Conservation (phyloP, 805 yeast species). For the Pichia heedii region DNA sequence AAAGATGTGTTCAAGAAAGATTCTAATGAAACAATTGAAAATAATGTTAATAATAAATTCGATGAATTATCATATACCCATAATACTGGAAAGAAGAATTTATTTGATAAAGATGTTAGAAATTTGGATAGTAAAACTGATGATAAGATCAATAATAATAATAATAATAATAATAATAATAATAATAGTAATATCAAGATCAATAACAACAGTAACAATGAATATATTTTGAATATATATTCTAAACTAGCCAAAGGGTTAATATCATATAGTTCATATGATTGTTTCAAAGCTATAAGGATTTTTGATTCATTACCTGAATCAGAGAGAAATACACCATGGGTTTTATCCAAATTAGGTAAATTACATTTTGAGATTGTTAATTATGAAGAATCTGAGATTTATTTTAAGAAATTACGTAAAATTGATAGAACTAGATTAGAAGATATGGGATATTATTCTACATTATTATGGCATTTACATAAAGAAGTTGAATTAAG, state of each 20-base stretch:
- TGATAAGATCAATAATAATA: not conserved
- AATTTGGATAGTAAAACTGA: slow-evolving; percentile 7
- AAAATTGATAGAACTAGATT: slow-evolving; percentile 66
- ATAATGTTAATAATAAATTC: slow-evolving; percentile 1
- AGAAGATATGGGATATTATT: slow-evolving; percentile 84
- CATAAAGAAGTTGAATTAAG: slow-evolving; percentile 73
- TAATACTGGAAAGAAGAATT: not conserved
- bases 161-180: not conserved
- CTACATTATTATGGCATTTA: slow-evolving; percentile 89
- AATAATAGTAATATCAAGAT: slow-evolving; percentile 1
- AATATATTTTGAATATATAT: slow-evolving; percentile 39
- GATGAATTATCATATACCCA: not conserved
- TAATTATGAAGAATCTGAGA: slow-evolving; percentile 69
- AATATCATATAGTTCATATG: slow-evolving; percentile 54
- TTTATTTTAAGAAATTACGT: slow-evolving; percentile 54
- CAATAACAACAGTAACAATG: slow-evolving; percentile 20
- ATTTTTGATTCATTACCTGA: slow-evolving; percentile 56
- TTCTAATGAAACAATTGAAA: slow-evolving; percentile 8
- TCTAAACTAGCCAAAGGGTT: slow-evolving; percentile 50
- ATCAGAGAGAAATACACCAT: slow-evolving; percentile 61
- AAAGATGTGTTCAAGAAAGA: not conserved
- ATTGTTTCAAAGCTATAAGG: slow-evolving; percentile 73
- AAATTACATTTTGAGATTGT: slow-evolving; percentile 79
- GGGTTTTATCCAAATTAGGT: slow-evolving; percentile 77
- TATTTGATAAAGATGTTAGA: not conserved